phyloP scores from a whole-genome alignment of 345 rosid species.

The Lumnitzera racemosa region DNA sequence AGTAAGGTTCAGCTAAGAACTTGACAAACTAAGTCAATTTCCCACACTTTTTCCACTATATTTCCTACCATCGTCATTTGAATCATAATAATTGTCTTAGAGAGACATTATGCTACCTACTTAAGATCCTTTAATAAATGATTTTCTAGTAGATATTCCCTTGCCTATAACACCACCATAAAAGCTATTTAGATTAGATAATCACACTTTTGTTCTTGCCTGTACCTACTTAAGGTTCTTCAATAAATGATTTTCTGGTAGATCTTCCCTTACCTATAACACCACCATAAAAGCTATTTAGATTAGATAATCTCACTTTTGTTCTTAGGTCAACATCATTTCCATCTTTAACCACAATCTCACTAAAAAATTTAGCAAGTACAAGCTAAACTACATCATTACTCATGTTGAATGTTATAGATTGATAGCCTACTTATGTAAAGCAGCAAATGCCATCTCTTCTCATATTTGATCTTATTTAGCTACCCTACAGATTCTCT shows the following conservation, averaged over 20 bases:
- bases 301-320: slow-evolving; percentile 81
- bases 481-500: too few species aligned
- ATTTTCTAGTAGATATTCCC: slow-evolving; percentile 93
- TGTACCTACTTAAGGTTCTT: too few species aligned
- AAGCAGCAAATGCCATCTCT: too few species aligned
- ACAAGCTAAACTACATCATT: too few species aligned
- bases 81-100: slow-evolving; percentile 74
- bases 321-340: slow-evolving; percentile 71
- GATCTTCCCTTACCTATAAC: too few species aligned
- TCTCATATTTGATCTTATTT: too few species aligned
- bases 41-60: slow-evolving; percentile 85
- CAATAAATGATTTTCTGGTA: too few species aligned
- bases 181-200: slow-evolving; percentile 86
- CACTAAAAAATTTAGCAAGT: neutral
- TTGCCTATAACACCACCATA: slow-evolving; percentile 99
- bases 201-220: too few species aligned
- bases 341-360: slow-evolving; percentile 75
- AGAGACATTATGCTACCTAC: slow-evolving; percentile 94
- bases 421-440: too few species aligned
- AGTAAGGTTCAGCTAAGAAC: slow-evolving; percentile 79
- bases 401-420: too few species aligned
- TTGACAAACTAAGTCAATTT: slow-evolving; percentile 78
- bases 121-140: slow-evolving; percentile 90
- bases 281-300: too few species aligned
- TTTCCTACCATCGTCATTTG: slow-evolving; percentile 82